Evolutionary conservation across 768 basidiomycete genomes (phyloP).

Genomic region (Naganishia randhawae): DNA sequence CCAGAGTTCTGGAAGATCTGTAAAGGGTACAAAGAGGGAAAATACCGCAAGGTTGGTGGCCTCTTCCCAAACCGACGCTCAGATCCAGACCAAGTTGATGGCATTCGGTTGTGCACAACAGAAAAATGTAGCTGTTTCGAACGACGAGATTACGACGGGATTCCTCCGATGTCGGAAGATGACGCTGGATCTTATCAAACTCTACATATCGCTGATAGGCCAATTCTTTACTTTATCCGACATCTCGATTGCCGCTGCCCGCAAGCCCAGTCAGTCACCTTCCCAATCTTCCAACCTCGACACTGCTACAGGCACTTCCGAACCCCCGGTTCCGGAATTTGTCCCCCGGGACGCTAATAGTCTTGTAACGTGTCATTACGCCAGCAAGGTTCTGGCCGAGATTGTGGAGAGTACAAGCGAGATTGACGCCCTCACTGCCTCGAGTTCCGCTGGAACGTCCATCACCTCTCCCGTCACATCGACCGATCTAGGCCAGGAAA

Average conservation of each 20-base stretch:
- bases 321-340: conserved; percentile 56
- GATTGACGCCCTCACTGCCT: conserved; percentile 63
- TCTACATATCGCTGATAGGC: conserved; percentile 78
- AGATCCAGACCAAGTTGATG: neutral
- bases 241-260: conserved; percentile 62
- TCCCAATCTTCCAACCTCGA: conserved; percentile 45
- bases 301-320: neutral
- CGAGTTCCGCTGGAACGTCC: conserved; percentile 60
- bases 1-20: conserved; percentile 94
- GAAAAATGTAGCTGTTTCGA: neutral
- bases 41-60: conserved; percentile 71
- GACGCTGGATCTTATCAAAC: conserved; percentile 79
- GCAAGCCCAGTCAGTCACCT: conserved; percentile 40
- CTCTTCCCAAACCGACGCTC: conserved; percentile 27
- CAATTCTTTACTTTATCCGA: conserved; percentile 82
- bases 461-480: neutral
- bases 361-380: conserved; percentile 74
- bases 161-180: conserved; percentile 70
- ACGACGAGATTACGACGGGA: conserved; percentile 26
- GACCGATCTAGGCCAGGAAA: conserved; percentile 26
- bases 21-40: conserved; percentile 85
- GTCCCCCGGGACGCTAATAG: conserved; percentile 64
- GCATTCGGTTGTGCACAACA: neutral
- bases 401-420: conserved; percentile 83
- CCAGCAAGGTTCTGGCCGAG: conserved; percentile 74